Evolutionary conservation across 208 protist genomes (phyloP), one percentile per base, ranked within the genome.

Genomic region (Trypanosoma theileri): DNA sequence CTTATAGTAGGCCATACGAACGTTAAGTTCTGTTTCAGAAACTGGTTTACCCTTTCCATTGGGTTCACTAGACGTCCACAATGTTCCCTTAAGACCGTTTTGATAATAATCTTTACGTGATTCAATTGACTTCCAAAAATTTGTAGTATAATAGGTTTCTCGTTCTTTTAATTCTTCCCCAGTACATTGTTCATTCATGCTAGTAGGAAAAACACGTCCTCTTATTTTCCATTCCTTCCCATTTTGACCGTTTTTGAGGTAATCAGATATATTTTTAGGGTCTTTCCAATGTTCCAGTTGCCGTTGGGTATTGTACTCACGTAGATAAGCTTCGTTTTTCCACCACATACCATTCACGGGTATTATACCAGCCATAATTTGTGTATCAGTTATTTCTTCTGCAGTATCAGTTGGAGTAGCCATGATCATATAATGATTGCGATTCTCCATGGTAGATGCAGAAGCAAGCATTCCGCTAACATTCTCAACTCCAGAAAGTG

Each of bases 81-180:
- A 69, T 6, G 63, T 76, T 22, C 71, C 71, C n/a, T 76, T 69
- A 28, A 69, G 61, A 65, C 55, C 56, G 59, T 76, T 70, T 17
- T 51, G 28, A 46, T 56, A 48, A 35, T 71, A 80, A 46, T 77
- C 75, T 22, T 55, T 48, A 16, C 46, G 46, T 61, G 66, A 77
- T 53, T 73, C n/a, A 19, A 57, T 28, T 13, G 75, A 72, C 55
- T 77, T 77, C 75, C 75, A 80, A 66, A 73, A 80, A 53, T 71
- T 78, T 31, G 21, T 28, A 17, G 40, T 24, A 40, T 73, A 73
- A 19, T 66, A 80, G 6, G 40, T 6, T 40, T 66, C 63, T 3
- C 75, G 70, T 62, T 76, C 54, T 31, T 59, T 64, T 11, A 60
- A 54, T 57, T 80, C 75, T 48, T 67, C 68, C 22, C 61, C 50